Evolutionary conservation across 495 filamentous ascomycete genomes (phyloP), one percentile per base, ranked within the genome.

Genomic region (Penicillium arizonense): DNA sequence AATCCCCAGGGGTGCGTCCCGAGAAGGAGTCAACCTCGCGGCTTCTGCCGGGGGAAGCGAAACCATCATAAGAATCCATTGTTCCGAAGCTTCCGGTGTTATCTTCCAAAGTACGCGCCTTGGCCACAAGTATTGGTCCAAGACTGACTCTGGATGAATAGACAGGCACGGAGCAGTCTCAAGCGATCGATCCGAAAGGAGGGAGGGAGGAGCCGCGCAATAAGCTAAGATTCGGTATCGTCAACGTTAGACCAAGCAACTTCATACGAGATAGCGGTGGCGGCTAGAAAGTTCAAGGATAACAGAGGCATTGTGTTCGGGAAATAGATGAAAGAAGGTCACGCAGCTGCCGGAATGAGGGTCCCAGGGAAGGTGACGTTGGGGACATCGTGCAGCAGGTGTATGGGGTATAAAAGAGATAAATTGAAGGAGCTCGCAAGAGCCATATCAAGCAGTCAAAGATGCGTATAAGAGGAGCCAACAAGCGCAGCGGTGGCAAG

Each of bases 41-140:
- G 46, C 34, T 63, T 50, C 70, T 70, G 14, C 69, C 71, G 4
- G 75, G 72, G 32, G 73, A 77, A 9, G 55, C 64, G 43, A 69
- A 71, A 14, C 54, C 58, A 48, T 76, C 73, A 40, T 76, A 77
- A 1, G 75, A 70, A 62, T 77, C 75, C 75, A 77, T 77, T 36
- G 45, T 34, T 39, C 26, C 21, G 21, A 28, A 47, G 12, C 12
- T 23, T 32, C 23, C 24, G 43, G 8, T n/a, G 44, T 6, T 21
- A 33, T 42, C 21, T 32, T 55, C 37, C 48, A 59, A 55, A 32
- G 47, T 45, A 34, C 11, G 11, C 35, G 49, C 47, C 43, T 9
- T 30, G 28, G 52, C 28, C 16, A 41, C 8, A 16, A 35, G 6
- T 12, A 48, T 24, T 30, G 14, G 28, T 9, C 41, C 21, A 45